A percentile compares a stretch with the other conserved stretches of the same genome.
Evolutionary conservation across 78 protist genomes (phyloP).

Genomic region (Dictyostelium citrinum): DNA sequence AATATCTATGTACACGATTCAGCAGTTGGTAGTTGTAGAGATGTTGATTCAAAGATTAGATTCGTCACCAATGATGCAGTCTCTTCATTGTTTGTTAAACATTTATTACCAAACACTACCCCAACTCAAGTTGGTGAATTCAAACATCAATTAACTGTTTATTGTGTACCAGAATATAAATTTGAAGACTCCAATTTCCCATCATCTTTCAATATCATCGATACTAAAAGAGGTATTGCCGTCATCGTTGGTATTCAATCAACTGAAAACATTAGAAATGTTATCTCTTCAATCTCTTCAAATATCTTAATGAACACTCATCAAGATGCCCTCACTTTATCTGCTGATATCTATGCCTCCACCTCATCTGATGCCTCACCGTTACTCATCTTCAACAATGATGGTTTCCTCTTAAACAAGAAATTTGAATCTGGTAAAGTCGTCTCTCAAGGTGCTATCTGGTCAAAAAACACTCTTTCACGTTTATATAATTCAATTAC

Average conservation of each 20-base stretch:
- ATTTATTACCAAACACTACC: constrained; percentile 36
- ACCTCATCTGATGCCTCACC: not conserved
- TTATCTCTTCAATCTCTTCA: constrained; percentile 19
- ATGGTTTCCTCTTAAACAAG: constrained; percentile 32
- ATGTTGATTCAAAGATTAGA: constrained; percentile 27
- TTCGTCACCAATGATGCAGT: constrained; percentile 27
- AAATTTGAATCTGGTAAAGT: constrained; percentile 62
- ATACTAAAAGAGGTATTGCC: constrained; percentile 73
- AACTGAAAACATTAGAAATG: constrained; percentile 44
- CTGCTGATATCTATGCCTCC: constrained; percentile 34
- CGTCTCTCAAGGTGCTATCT: constrained; percentile 64
- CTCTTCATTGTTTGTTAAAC: constrained; percentile 42
- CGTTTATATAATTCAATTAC: constrained; percentile 53
- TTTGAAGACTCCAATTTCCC: not conserved
- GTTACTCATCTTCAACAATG: constrained; percentile 10
- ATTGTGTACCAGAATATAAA: constrained; percentile 20
- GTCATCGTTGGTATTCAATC: constrained; percentile 50
- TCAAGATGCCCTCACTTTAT: constrained; percentile 7
- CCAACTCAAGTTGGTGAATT: not conserved
- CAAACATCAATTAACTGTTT: constrained; percentile 44
- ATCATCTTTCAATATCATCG: constrained; percentile 32
- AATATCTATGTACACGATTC: constrained; percentile 49
- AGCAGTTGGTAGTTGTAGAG: constrained; percentile 38
- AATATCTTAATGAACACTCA: not conserved
- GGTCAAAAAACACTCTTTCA: constrained; percentile 29